Base-by-base conservation (phyloP, 345 rosid genomes). In the Durio zibethinus region DNA sequence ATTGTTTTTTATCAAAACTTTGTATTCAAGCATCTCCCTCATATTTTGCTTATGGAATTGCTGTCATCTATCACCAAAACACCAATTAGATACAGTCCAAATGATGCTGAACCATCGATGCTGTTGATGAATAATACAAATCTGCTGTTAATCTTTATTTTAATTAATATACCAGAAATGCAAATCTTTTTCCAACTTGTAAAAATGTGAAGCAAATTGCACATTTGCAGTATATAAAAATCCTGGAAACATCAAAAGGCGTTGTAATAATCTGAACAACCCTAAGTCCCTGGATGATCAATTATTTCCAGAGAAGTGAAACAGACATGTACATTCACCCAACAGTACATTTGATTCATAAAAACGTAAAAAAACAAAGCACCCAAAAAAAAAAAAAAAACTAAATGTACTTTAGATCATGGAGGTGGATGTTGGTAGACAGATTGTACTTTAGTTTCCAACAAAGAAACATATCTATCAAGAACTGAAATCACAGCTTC, bases 401-500 rank as follows among this genome's bases (percentile, higher is more conserved):
- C 66, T 7, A 15, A 77, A 38, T 23, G 33, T 29, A 29, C 21
- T 20, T 50, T 7, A 21, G 68, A 42, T 25, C 27, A 69, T 45
- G 77, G 73, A 71, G 77, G 73, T 7, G 74, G 89, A 64, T 75
- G 77, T 27, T 80, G 87, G 80, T 60, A 87, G 11, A 74, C 66
- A 81, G 86, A 59, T 38, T 84, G 86, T 7, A 91, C 73, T 90
- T 91, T 84, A 10, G 98, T 88, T 82, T 96, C 98, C 50, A 93
- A 83, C 75, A 83, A 62, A 33, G 94, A 87, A 36, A 91, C 97
- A 78, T 92, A 87, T 3, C 89, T 86, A 75, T 92, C 97, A 7
- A 96, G 94, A 86, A 89, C 80, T 20, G 97, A 90, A 62, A 93
- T 82, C 33, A 91, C 90, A 72, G 92, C 93, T 83, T 93, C 97